These are phyloP conservation scores for Cruciata laevipes DNA, from an alignment of 257 asterid genomes.

Conservation along the genomic window DNA sequence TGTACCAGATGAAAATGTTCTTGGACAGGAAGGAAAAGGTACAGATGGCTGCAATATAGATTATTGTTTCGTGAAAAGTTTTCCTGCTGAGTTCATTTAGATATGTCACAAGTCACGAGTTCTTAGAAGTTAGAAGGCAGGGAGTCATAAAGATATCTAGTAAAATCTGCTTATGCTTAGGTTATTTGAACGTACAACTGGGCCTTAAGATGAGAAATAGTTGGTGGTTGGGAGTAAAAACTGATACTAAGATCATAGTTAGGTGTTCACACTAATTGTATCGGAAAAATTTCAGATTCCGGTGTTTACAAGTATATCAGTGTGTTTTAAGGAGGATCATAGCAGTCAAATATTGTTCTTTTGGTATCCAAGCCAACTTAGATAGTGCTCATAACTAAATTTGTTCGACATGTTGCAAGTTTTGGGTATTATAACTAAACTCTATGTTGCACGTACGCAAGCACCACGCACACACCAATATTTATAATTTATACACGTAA, in stretches of 20 bases:
- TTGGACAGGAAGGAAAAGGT: slow-evolving; percentile 99
- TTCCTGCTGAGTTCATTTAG: background rate
- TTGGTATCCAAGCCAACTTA: background rate
- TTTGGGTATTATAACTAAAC: too few relatives aligned
- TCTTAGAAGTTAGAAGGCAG: background rate
- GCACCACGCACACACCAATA: too few relatives aligned
- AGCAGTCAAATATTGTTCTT: background rate
- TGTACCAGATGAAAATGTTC: slow-evolving; percentile 78
- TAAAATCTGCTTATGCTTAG: background rate
- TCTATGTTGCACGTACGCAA: too few relatives aligned
- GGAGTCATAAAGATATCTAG: background rate
- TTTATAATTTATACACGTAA: too few relatives aligned
- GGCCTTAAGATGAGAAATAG: background rate
- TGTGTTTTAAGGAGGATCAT: background rate
- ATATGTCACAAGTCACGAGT: background rate
- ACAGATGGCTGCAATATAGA: slow-evolving; percentile 10
- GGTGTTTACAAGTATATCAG: background rate
- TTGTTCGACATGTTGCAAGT: too few relatives aligned
- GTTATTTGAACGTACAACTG: background rate
- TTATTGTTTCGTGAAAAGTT: background rate
- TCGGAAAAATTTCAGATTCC: background rate
- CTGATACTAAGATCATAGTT: background rate
- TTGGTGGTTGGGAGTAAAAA: background rate
- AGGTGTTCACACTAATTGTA: background rate
- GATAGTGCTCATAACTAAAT: background rate